A percentile compares a stretch with the other conserved stretches of the same genome.
phyloP scores from a whole-genome alignment of 345 rosid species.

The thale cress (Arabidopsis thaliana) region DNA sequence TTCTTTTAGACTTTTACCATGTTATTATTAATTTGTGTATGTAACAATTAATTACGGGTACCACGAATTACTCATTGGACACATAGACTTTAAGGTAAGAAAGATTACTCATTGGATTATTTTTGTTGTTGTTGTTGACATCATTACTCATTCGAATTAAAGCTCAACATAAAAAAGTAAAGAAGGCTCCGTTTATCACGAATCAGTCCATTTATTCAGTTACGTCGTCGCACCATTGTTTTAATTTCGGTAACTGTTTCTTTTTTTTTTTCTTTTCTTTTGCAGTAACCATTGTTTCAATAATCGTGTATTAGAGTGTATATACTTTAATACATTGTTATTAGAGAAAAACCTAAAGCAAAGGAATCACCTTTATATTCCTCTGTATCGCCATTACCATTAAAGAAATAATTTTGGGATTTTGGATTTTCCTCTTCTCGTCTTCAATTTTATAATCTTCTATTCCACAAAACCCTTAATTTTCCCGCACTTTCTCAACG shows the following conservation, averaged over 20 bases:
- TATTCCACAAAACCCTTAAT: slow-evolving; percentile 23
- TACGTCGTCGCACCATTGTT: not conserved
- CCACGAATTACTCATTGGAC: slow-evolving; percentile 19
- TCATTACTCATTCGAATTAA: not conserved
- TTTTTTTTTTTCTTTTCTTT: not conserved
- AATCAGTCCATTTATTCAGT: not conserved
- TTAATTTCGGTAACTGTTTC: slow-evolving; percentile 3
- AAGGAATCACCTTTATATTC: slow-evolving; percentile 39
- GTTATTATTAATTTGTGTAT: too few relatives aligned
- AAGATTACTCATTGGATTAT: slow-evolving; percentile 7
- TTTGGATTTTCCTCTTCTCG: not conserved
- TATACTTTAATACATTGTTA: too few relatives aligned
- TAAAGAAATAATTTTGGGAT: slow-evolving; percentile 23
- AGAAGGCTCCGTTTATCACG: not conserved
- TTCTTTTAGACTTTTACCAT: too few relatives aligned
- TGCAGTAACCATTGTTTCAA: slow-evolving; percentile 18
- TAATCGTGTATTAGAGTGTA: too few relatives aligned
- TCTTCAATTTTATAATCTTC: slow-evolving; percentile 32
- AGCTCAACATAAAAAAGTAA: not conserved
- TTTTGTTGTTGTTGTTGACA: not conserved
- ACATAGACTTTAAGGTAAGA: not conserved
- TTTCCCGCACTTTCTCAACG: slow-evolving; percentile 46
- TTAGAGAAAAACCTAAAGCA: slow-evolving; percentile 5
- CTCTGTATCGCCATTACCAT: slow-evolving; percentile 37
- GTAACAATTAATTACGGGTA: not conserved